Evolutionary conservation across 306 rosid genomes (phyloP).

Genomic region (Sesbania bispinosa): DNA sequence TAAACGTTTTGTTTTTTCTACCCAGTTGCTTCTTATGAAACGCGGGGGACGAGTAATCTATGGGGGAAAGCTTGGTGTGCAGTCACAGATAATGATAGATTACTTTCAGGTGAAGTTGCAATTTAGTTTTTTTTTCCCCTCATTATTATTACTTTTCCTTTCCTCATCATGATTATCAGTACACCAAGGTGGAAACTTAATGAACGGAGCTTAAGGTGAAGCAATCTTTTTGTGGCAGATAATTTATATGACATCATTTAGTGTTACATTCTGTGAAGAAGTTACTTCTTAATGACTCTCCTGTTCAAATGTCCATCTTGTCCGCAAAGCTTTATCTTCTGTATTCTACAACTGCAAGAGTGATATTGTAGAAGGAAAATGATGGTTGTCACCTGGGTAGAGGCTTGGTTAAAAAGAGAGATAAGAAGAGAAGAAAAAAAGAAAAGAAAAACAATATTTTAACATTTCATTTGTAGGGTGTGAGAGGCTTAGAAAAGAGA

Average conservation of each 20-base stretch:
- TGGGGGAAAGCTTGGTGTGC: slow-evolving; percentile 79
- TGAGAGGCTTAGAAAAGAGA: too few species aligned
- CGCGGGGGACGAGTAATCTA: slow-evolving; percentile 84
- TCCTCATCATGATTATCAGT: not conserved
- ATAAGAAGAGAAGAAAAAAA: too few species aligned
- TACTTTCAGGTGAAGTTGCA: slow-evolving; percentile 68
- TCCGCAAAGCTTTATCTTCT: not conserved
- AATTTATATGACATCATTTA: not conserved
- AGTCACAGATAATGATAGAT: slow-evolving; percentile 65
- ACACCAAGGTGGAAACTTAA: not conserved
- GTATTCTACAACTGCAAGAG: not conserved
- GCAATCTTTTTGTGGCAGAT: not conserved
- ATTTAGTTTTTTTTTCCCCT: not conserved
- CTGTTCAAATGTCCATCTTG: not conserved
- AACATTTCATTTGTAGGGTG: too few species aligned
- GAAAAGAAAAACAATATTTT: too few species aligned
- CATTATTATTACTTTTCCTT: not conserved
- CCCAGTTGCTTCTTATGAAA: slow-evolving; percentile 88
- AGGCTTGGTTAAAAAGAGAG: too few species aligned
- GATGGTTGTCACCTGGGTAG: too few species aligned
- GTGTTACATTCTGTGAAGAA: not conserved
- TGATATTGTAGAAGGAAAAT: too few species aligned
- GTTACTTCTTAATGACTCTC: not conserved
- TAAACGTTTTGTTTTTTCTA: slow-evolving; percentile 27
- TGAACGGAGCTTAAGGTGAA: not conserved